Base-by-base conservation (phyloP, 108 stramenopile genomes). In the Seminavis robusta region DNA sequence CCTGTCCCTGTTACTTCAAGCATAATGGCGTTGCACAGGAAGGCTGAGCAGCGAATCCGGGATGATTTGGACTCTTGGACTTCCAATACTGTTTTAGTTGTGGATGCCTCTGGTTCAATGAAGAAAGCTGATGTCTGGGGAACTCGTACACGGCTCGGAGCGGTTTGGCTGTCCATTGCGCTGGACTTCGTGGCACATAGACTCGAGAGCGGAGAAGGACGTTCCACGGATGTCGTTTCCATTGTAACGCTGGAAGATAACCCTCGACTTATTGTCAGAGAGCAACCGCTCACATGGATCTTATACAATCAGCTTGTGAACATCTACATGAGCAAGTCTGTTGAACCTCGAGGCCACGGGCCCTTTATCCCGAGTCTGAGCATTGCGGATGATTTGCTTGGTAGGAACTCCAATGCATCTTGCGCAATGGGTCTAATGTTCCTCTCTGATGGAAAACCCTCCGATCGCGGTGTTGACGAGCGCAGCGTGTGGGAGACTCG, bases 401-500 rank as follows among this genome's bases (percentile, higher is more conserved):
- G 11, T 10, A 17, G 31, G 9, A 36, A 36, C 17, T 13, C 17
- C 16, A 33, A 52, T 16, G 33, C 31, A 5, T 34, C 52, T 41
- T 52, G 52, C 26, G 52, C 52, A 34, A 9, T 34, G 1, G n/a
- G n/a, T n/a, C 62, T 61, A 31, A 17, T 49, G 17, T 79, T 84
- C 47, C 49, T 84, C 9, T 76, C 77, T 2, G 83, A 84, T 50
- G 79, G 83, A 1, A 34, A 38, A 29, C 79, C 83, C 7, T 69
- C 71, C 1, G 83, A 84, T 63, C n/a, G n/a, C n/a, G n/a, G n/a
- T n/a, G n/a, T n/a, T n/a, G n/a, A n/a, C n/a, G n/a, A n/a, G n/a
- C n/a, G n/a, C n/a, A n/a, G n/a, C n/a, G n/a, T n/a, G n/a, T n/a
- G n/a, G n/a, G n/a, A n/a, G n/a, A n/a, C n/a, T n/a, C n/a, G n/a